Evolutionary conservation across 345 rosid species (phyloP), one percentile per base, ranked within the genome.

Genomic region (Aethionema arabicum): DNA sequence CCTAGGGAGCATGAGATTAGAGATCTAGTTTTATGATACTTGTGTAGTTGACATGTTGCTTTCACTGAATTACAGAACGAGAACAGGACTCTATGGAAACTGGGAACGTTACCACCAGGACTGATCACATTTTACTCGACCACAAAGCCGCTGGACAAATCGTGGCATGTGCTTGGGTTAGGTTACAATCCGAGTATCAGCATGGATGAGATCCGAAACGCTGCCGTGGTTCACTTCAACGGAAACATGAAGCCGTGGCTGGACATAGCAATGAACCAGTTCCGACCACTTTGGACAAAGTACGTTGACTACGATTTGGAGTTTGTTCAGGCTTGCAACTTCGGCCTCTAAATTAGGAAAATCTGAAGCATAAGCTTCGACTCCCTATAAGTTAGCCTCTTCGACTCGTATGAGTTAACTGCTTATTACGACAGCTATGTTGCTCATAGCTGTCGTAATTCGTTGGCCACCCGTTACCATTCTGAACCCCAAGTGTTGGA

Each of bases 221-320:
- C 98, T 8, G 96, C 98, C 0, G 98, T 92, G 27, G 95, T 92
- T 55, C 98, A 89, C 65, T 89, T 89, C 79, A 92, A 89, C 32
- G 98, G 95, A 59, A 92, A 92, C 63, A 89, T 89, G 96, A 89
- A 92, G 85, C 98, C 96, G 1, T 92, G 96, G 98, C 87, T 92
- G 0, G 98, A 92, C 44, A 89, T 89, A 49, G 96, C 98, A 63
- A 89, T 92, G 98, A 89, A 83, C 76, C 96, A 85, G 77, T 93
- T 87, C 65, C 80, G 83, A 60, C 91, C 93, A 3, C 85, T 90
- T 13, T 93, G 99, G 99, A 81, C 87, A 4, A 90, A 80, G 65
- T 80, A 81, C 8, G 99, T 93, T 2, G 99, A 93, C 76, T 82
- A 80, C 33, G 97, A 90, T 7, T 52, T 89, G 68, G 97, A 92